Evolutionary conservation across 2,329 filamentous ascomycete species (phyloP).

Genomic region (Thermomyces lanuginosus): DNA sequence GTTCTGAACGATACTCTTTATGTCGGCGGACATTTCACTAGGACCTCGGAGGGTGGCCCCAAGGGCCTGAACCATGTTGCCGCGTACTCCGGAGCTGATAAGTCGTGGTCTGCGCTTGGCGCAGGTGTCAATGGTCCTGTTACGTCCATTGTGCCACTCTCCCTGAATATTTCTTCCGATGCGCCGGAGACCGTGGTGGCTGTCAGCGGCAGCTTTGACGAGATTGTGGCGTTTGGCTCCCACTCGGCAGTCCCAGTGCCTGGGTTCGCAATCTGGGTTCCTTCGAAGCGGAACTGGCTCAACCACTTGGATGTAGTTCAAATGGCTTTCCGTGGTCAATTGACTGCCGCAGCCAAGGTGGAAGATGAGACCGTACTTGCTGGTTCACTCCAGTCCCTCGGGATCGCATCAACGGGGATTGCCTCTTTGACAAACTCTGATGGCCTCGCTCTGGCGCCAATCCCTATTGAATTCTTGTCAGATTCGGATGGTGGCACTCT

Average conservation of each 20-base stretch:
- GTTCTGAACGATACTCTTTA: conserved; percentile 52
- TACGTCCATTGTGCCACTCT: conserved; percentile 54
- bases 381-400: conserved; percentile 64
- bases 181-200: conserved; percentile 58
- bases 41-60: conserved; percentile 46
- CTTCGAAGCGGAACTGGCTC: conserved; percentile 71
- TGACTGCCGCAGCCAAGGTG: conserved; percentile 52
- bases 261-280: conserved; percentile 86
- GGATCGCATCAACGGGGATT: conserved; percentile 55
- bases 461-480: conserved; percentile 35
- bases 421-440: conserved; percentile 41
- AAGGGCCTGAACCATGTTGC: conserved; percentile 60
- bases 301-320: conserved; percentile 54
- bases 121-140: conserved; percentile 74
- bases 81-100: conserved; percentile 51
- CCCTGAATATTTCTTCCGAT: conserved; percentile 57
- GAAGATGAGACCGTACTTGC: conserved; percentile 50
- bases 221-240: conserved; percentile 49
- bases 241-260: conserved; percentile 45
- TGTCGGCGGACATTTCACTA: conserved; percentile 71
- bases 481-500: conserved; percentile 9
- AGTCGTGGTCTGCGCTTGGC: conserved; percentile 63
- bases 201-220: conserved; percentile 63
- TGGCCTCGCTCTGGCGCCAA: conserved; percentile 21
- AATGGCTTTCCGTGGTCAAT: conserved; percentile 52